Evolutionary conservation across 768 basidiomycete genomes (phyloP), one percentile per base, ranked within the genome.

Genomic region (Tephrocybe sp.): DNA sequence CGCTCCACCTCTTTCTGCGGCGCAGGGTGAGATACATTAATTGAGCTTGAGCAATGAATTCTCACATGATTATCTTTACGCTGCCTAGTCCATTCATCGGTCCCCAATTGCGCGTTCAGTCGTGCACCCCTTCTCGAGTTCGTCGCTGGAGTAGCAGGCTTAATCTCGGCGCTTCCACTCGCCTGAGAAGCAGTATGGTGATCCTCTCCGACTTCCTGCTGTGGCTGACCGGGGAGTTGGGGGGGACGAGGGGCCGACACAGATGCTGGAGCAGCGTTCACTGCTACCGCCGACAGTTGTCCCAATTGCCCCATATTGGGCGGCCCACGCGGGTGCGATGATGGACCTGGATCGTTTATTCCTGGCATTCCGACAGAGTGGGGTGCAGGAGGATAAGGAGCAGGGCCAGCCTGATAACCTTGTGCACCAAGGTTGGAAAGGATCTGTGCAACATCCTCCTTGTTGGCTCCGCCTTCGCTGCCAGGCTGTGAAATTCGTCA

Each of bases 1-100:
- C 96, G 88, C 67, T 99, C 96, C 11, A 98, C 94, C 72, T 98
- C 94, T 91, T 98, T 98, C 95, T 98, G 72, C 45, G 56, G 13
- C 10, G 12, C 4, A 40, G 11, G 2, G 17, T 42, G 13, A 42
- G 40, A 26, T 23, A 52, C 13, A 30, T 4, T 3, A 31, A 8
- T 19, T 6, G 30, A 30, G 4, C 10, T 22, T 31, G 17, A 11
- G 16, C 5, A 22, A 39, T 9, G 5, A 34, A 33, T 17, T 72
- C 84, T 30, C 62, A 86, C 88, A 65, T 91, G 89, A 51, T 91
- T 91, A 57, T 90, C 89, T 62, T 90, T 91, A 54, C 89, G 73
- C 60, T 87, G 84, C 53, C 86, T 75, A 30, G 78, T 81, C 89
- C 89, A 91, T 61, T 90, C 89, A 46, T 88, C 87, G 39, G 79